Evolutionary conservation across 371 early-diverging fungal species (phyloP).

Genomic region (Saksenaea oblongispora): DNA sequence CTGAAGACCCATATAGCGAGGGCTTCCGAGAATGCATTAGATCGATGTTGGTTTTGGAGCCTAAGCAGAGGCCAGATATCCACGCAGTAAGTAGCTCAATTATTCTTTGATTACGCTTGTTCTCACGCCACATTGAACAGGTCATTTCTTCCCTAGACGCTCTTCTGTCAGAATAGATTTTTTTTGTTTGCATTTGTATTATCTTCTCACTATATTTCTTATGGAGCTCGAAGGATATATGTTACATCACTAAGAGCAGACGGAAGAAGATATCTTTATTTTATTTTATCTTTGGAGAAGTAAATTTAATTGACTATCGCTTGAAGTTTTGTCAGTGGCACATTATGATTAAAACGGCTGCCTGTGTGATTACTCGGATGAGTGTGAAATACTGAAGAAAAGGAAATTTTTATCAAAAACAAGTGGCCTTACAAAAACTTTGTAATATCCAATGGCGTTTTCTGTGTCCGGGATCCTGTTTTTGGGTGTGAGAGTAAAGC

Average conservation of each 20-base stretch:
- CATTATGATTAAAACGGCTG: no score
- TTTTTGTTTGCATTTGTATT: not conserved
- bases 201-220: not conserved
- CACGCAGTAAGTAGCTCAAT: conserved; percentile 26
- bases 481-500: not conserved
- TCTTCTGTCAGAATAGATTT: not conserved
- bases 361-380: not conserved
- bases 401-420: not conserved
- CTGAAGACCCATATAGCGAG: conserved; percentile 53
- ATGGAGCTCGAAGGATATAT: no score
- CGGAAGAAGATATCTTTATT: no score
- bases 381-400: not conserved
- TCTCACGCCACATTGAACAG: not conserved
- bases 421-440: not conserved
- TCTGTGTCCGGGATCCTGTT: not conserved
- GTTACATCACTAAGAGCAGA: no score
- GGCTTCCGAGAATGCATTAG: conserved; percentile 60
- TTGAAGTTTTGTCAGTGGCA: no score
- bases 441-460: not conserved
- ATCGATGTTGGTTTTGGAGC: conserved; percentile 64
- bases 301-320: no score
- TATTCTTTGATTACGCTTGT: not conserved
- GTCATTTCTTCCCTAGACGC: conserved; percentile 7
- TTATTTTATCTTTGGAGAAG: no score
- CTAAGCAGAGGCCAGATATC: conserved; percentile 67